phyloP scores from a whole-genome alignment of 2,329 filamentous ascomycete species.

The Sporothrix dimorphospora region DNA sequence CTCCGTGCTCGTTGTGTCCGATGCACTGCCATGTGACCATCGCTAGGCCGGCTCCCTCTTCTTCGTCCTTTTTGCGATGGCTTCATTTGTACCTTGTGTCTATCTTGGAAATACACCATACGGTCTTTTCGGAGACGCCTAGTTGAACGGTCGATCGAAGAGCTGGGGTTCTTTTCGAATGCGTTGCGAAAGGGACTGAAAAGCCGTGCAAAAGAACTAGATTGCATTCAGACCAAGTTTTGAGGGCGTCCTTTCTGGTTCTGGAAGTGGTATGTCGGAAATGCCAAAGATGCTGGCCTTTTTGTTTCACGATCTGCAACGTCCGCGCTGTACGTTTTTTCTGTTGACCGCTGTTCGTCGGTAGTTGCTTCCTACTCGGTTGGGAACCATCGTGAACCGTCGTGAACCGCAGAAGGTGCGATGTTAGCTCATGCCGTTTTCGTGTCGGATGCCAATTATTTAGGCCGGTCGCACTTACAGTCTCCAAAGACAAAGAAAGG shows the following conservation, averaged over 20 bases:
- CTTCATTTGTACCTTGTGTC: not conserved
- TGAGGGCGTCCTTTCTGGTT: not conserved
- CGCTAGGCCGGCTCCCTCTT: not conserved
- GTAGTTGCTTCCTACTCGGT: not conserved
- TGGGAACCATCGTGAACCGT: not conserved
- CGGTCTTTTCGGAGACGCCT: not conserved
- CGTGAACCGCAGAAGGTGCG: not conserved
- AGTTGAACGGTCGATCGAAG: not conserved
- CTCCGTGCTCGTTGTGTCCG: not conserved
- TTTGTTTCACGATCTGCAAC: not conserved
- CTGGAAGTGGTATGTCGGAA: not conserved
- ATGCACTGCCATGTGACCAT: not conserved
- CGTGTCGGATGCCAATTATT: not conserved
- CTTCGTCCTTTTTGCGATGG: not conserved
- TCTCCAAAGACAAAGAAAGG: not conserved
- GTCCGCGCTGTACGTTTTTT: not conserved
- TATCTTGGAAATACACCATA: not conserved
- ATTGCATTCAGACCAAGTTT: not conserved
- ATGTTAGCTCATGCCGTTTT: not conserved
- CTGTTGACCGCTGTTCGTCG: not conserved
- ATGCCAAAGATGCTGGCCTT: not conserved
- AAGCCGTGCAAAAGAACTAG: not conserved
- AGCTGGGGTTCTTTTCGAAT: not conserved
- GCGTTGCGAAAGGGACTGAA: not conserved
- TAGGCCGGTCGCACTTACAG: not conserved